Conservation (phyloP, 1,139 yeast genomes). For the Yamadazyma spencermartinsiae region DNA sequence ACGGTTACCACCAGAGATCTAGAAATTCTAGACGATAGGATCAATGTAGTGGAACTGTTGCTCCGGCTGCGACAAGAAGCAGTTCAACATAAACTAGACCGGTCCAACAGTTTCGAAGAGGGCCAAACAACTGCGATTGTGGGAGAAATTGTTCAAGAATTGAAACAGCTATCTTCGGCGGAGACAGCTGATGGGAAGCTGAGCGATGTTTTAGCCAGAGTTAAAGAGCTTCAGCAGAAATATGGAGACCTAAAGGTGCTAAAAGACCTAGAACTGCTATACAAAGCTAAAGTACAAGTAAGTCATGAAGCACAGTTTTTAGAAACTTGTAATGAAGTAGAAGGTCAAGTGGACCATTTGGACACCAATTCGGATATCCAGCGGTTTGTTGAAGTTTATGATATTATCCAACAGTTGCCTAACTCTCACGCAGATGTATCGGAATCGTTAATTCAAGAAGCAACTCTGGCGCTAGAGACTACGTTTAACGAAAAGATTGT, state of each 20-base stretch:
- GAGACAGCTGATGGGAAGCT: conserved; percentile 9
- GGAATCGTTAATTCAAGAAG: not conserved
- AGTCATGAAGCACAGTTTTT: conserved; percentile 6
- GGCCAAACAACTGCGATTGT: conserved; percentile 13
- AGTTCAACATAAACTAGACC: conserved; percentile 8
- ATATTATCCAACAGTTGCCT: conserved; percentile 3
- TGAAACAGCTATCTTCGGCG: conserved; percentile 4
- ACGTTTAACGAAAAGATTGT: conserved; percentile 10
- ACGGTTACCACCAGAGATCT: conserved; percentile 31
- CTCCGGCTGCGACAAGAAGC: conserved; percentile 16
- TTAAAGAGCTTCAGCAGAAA: not conserved
- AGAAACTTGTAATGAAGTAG: conserved; percentile 9
- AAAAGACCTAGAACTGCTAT: conserved; percentile 12
- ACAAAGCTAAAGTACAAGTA: conserved; percentile 6
- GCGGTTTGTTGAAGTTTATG: conserved; percentile 4
- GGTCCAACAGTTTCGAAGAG: conserved; percentile 11
- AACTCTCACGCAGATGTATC: not conserved
- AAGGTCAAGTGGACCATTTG: conserved; percentile 5
- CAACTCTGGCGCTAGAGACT: conserved; percentile 1
- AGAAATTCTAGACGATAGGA: conserved; percentile 20
- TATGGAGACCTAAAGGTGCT: conserved; percentile 17
- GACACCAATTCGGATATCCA: conserved; percentile 6
- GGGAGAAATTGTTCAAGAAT: conserved; percentile 11
- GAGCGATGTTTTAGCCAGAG: conserved; percentile 15
- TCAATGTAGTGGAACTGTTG: conserved; percentile 20